Evolutionary conservation across 305 asterid genomes (phyloP).

Genomic region (Fraxinus paxiana): DNA sequence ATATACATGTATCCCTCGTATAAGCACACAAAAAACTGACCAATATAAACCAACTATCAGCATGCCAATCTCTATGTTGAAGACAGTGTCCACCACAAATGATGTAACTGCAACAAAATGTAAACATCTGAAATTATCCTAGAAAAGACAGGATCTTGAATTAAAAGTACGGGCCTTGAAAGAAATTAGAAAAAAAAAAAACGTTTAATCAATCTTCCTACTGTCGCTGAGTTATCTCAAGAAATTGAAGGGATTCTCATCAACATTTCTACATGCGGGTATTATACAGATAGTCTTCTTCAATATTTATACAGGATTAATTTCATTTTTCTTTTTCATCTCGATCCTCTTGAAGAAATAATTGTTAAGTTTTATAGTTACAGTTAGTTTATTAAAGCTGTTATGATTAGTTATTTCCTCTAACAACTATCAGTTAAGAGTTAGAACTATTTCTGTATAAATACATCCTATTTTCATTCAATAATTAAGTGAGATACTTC

Average conservation of each 20-base stretch:
- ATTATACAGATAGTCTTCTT: not conserved
- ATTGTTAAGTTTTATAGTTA: too few species aligned
- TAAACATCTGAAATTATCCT: constrained; percentile 3
- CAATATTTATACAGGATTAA: not conserved
- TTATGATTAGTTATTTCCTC: too few species aligned
- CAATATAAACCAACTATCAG: constrained; percentile 37
- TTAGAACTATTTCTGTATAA: too few species aligned
- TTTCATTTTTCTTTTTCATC: not conserved
- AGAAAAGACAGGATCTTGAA: not conserved
- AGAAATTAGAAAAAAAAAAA: not conserved
- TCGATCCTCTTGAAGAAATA: too few species aligned
- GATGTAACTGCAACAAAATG: constrained; percentile 36
- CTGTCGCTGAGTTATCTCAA: not conserved
- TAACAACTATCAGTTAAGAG: too few species aligned
- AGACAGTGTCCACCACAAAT: constrained; percentile 11
- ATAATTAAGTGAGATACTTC: too few species aligned
- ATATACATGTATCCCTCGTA: constrained; percentile 3
- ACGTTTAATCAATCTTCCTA: constrained; percentile 2
- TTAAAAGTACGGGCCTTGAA: not conserved
- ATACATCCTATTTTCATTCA: too few species aligned
- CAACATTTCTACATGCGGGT: not conserved
- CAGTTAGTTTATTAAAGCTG: too few species aligned
- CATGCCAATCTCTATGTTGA: constrained; percentile 26
- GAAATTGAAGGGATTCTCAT: not conserved
- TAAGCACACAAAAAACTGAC: constrained; percentile 32